Base-by-base conservation (phyloP, 352 stramenopile genomes). In the Blastocystis hominis region DNA sequence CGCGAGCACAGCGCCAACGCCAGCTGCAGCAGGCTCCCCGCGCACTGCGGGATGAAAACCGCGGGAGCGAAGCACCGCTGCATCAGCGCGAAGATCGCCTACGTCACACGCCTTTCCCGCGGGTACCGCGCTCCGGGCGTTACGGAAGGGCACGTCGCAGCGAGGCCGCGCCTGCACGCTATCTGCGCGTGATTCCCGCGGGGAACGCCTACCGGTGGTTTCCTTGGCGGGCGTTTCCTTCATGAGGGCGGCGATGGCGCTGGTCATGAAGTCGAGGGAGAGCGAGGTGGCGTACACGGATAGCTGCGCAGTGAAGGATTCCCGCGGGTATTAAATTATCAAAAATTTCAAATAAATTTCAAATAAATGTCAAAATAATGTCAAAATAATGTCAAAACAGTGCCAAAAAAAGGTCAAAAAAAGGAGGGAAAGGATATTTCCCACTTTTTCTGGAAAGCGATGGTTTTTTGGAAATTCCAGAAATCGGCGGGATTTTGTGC, bases 231-330 rank as follows among this genome's bases (percentile, higher is more conserved):
- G 5, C 13, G 70, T 34, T 46, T 84, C 38, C 6, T 47, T 38
- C 24, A 84, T n/a, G n/a, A 84, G 44, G 1, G n/a, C 15, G 0
- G 72, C 36, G 50, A 69, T 53, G 15, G 53, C 36, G 13, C 36
- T 44, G 3, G 72, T 84, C 72, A 84, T 84, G 17, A 84, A 15
- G 36, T 84, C 72, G 1, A 84, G 53, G 24, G 72, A 84, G 17
- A 84, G 38, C 36, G 72, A 84, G 36, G 30, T 84, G 4, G 44
- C 55, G 7, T 84, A 84, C 30, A 84, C 72, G 1, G 50, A n/a
- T 46, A 84, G n/a, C 30, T 72, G 24, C 24, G 62, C 30, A 6
- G 62, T 72, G 36, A 72, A 47, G 62, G 59, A 24, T 34, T 0
- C 9, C 30, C 34, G 15, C 15, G 34, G 6, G 15, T 72, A 17